phyloP scores from a whole-genome alignment of 1,284 basidiomycete genomes.

The Violaceomyces palustris region DNA sequence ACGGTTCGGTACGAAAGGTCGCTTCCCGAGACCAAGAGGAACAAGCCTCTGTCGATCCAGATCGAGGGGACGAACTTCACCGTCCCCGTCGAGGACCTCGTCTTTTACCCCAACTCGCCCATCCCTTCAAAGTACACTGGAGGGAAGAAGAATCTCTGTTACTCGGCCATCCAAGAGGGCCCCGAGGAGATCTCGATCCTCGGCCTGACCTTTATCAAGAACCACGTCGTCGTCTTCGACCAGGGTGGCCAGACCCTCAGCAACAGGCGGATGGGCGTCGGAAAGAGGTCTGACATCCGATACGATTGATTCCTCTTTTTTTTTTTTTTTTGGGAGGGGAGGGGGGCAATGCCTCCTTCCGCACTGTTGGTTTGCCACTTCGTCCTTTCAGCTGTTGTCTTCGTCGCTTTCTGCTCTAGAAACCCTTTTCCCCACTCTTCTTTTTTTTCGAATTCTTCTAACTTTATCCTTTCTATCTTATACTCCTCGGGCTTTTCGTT shows the following conservation, averaged over 20 bases:
- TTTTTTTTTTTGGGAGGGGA: neutral
- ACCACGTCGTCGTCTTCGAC: slow-evolving; percentile 33
- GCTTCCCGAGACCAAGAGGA: slow-evolving; percentile 8
- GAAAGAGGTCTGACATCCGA: slow-evolving; percentile 16
- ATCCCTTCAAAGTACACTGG: slow-evolving; percentile 14
- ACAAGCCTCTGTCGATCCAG: slow-evolving; percentile 18
- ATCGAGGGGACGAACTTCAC: slow-evolving; percentile 23
- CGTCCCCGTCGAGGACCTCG: slow-evolving; percentile 31
- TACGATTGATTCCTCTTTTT: slow-evolving; percentile 8
- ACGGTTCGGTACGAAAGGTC: slow-evolving; percentile 22
- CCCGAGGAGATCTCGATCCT: slow-evolving; percentile 27
- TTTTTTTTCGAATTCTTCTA: neutral
- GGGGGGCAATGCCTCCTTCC: too few species aligned
- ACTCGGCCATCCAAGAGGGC: slow-evolving; percentile 33
- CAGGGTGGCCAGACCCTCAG: slow-evolving; percentile 21
- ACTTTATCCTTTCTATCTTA: neutral
- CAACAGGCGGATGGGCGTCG: slow-evolving; percentile 24
- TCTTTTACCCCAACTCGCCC: slow-evolving; percentile 36
- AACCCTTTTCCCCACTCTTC: neutral
- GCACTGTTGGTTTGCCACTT: neutral
- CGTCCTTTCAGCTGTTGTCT: neutral
- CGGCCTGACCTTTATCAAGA: slow-evolving; percentile 40
- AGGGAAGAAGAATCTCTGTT: slow-evolving; percentile 27
- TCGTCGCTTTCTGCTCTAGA: neutral
- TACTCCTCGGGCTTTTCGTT: neutral